Base-by-base conservation (phyloP, 352 stramenopile genomes). In the Pythium insidiosum region DNA sequence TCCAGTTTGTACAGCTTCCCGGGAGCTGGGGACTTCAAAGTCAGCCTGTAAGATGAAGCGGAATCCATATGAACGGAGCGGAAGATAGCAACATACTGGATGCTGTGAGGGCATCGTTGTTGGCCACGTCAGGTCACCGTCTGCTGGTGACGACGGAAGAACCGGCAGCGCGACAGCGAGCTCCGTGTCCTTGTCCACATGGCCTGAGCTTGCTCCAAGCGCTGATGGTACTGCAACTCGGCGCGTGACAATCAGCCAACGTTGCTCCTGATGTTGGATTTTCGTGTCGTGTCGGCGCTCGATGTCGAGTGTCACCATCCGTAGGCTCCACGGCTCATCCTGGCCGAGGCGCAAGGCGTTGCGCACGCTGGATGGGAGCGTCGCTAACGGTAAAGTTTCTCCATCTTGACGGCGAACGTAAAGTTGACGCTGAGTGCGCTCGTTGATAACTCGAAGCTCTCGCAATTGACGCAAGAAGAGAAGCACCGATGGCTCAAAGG, bases 11-110 rank as follows among this genome's bases (percentile, higher is more conserved):
- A 95, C 84, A 7, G 81, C 77, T 44, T 95, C 84, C 23, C 84
- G 71, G 19, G 78, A 94, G 38, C 81, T 93, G 12, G 81, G 74
- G 1, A 94, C 73, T 39, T 92, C 74, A 53, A 93, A 95, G 38
- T 95, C 77, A 28, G 69, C 81, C 23, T 95, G 84, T 7, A 95
- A 22, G 25, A 95, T 86, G 66, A 90, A 94, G 1, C 72, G 73
- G 24, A 94, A 88, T 16, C 76, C 77, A 31, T 91, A 91, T 6
- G 73, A 87, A 4, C 78, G 70, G 36, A 94, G 44, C 3, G 84
- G 81, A 4, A 95, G 51, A 38, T 84, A 95, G 13, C 78, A 83
- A 43, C 91, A 94, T 21, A 95, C 76, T 24, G 84, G 65, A 43
- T 90, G 81, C 5, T 89, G 63, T 15, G 72, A 58, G 9, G 73